Evolutionary conservation across 371 early-diverging fungal genomes (phyloP), one percentile per base, ranked within the genome.

Genomic region (Caulochytrium protostelioides): DNA sequence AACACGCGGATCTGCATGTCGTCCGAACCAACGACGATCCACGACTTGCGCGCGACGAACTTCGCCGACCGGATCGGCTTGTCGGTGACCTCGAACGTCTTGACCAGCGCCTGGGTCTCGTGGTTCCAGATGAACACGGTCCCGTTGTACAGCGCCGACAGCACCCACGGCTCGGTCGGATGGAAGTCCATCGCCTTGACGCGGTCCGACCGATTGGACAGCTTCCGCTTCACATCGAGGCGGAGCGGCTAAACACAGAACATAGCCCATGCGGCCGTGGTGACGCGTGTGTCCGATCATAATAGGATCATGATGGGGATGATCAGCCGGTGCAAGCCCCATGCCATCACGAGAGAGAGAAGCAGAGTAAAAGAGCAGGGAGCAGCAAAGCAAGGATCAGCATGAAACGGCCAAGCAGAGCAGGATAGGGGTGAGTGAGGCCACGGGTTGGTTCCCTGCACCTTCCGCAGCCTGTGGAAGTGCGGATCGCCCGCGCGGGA

Each of bases 101-200:
- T 97, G 29, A 92, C 85, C 29, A 90, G 54, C 15, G 74, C 85
- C 61, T 90, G 85, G 18, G 91, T 92, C 54, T 95, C 89, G 50
- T 97, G 86, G 65, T 99, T 94, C 87, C 95, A 98, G 22, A 99
- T 83, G 50, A 81, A 75, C 13, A 90, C 82, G 35, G 83, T 76
- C 34, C 97, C 97, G 53, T 86, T 87, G 60, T 99, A 98, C 42
- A 95, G 77, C 41, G 83, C 76, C 17, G 87, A 78, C 35, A 99
- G 64, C 27, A 99, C 66, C 95, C 95, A 98, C 24, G 99, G 97
- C 54, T 97, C 90, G 17, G 91, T 86, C 13, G 97, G 98, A 60
- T 99, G 99, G 53, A 97, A 83, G 61, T 98, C 98, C 38, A 97
- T 74, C 39, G 83, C 79, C 62, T 95, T 95, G 38, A 95, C 94